These are phyloP conservation scores for Toxoplasma gondii DNA, from an alignment of 169 alveolate genomes.

Conservation along the genomic window DNA sequence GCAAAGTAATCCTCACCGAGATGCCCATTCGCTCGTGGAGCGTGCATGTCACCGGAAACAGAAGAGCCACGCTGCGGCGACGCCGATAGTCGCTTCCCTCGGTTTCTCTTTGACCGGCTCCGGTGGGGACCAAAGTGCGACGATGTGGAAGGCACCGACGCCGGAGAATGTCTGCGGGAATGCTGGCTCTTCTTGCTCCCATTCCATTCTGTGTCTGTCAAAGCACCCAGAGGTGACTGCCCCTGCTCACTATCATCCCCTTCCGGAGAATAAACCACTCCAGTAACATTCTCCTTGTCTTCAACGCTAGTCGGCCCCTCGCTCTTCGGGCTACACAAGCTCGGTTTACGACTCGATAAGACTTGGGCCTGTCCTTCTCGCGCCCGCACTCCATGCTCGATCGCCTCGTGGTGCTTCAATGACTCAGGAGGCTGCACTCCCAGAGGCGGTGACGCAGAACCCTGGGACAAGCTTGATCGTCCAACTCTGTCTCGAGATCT, in stretches of 20 bases:
- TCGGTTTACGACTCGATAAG: background rate
- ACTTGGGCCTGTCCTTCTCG: background rate
- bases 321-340: background rate
- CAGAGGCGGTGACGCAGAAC: no score
- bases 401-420: background rate
- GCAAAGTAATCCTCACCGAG: background rate
- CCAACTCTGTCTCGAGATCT: background rate
- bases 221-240: background rate
- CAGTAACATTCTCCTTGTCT: background rate
- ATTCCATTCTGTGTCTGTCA: background rate
- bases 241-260: background rate
- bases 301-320: background rate
- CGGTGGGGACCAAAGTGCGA: background rate
- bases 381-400: background rate
- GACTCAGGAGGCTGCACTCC: no score
- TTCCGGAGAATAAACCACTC: background rate
- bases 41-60: background rate
- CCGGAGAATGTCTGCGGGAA: background rate
- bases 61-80: background rate
- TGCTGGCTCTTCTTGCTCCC: background rate
- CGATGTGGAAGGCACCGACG: background rate
- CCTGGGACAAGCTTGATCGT: no score
- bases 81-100: background rate
- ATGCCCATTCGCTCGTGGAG: background rate
- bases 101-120: background rate